Conservation (phyloP, 208 protist species). For the Trypanosoma brucei region DNA sequence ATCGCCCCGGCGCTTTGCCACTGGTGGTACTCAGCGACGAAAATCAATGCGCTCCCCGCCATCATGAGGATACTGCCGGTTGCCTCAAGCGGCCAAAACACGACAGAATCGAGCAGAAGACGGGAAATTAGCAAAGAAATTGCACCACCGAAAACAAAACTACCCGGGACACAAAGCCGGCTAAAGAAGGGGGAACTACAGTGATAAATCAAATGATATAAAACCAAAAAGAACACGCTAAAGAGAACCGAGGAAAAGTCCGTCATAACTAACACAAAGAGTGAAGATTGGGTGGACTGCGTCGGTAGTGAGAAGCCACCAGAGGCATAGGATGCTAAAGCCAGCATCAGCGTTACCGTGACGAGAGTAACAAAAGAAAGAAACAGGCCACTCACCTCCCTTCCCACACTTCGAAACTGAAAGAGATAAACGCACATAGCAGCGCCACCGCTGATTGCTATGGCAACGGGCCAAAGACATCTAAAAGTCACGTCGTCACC, state of each 20-base stretch:
- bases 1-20: constrained; percentile 22
- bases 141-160: constrained; percentile 22
- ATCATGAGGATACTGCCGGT: constrained; percentile 13
- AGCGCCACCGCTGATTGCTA: constrained; percentile 13
- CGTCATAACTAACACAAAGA: constrained; percentile 6
- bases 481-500: background rate
- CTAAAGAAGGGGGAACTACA: constrained; percentile 30
- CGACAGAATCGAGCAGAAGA: constrained; percentile 10
- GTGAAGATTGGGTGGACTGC: background rate
- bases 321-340: constrained; percentile 7
- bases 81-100: constrained; percentile 7
- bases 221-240: constrained; percentile 22
- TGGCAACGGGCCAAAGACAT: constrained; percentile 8
- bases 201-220: constrained; percentile 26
- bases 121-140: constrained; percentile 20
- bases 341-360: constrained; percentile 9
- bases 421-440: constrained; percentile 25
- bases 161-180: constrained; percentile 24
- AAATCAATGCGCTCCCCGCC: constrained; percentile 18
- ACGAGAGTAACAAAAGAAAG: constrained; percentile 22
- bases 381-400: constrained; percentile 22
- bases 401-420: constrained; percentile 24
- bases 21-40: constrained; percentile 19
- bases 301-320: constrained; percentile 14
- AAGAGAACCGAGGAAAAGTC: constrained; percentile 24